A percentile compares a stretch with the other conserved stretches of the same genome.
Evolutionary conservation across 352 stramenopile species (phyloP).

Genomic region (Thraustochytrium striatum): DNA sequence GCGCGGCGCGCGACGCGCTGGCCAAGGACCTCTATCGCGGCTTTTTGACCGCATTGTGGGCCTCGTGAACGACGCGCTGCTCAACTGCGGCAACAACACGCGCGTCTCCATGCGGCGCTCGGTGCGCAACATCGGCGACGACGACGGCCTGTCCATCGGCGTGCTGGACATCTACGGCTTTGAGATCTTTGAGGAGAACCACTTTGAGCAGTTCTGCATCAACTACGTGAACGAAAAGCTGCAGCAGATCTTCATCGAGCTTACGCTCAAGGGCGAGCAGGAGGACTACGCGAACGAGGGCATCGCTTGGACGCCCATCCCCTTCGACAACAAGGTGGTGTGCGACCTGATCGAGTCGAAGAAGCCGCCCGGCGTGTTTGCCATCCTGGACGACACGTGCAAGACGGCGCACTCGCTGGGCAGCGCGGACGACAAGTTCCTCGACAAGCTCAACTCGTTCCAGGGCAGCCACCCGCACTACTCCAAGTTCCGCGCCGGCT

Average conservation of each 20-base stretch:
- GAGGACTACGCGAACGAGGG: conserved; percentile 78
- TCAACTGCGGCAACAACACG: conserved; percentile 53
- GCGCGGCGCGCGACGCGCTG: conserved; percentile 62
- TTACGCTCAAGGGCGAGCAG: conserved; percentile 81
- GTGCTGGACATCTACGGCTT: conserved; percentile 87
- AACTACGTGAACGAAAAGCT: conserved; percentile 88
- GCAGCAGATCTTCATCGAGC: conserved; percentile 82
- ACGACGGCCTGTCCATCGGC: conserved; percentile 60
- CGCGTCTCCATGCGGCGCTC: conserved; percentile 28
- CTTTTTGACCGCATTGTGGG: conserved; percentile 79
- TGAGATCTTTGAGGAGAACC: conserved; percentile 82
- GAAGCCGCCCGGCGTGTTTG: conserved; percentile 75
- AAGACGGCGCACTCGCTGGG: conserved; percentile 48
- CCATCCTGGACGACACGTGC: conserved; percentile 77
- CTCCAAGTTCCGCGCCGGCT: conserved; percentile 66
- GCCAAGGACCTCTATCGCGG: conserved; percentile 77
- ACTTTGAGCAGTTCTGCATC: conserved; percentile 85
- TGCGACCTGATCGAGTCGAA: conserved; percentile 75
- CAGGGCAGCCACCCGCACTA: conserved; percentile 63
- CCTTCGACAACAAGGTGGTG: conserved; percentile 80
- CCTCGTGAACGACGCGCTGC: conserved; percentile 73
- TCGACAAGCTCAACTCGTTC: conserved; percentile 44
- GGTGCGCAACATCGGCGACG: conserved; percentile 24
- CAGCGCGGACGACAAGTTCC: conserved; percentile 47
- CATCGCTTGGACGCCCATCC: conserved; percentile 87